Evolutionary conservation across 805 yeast species (phyloP).

Genomic region (Ogataea paraovalis): DNA sequence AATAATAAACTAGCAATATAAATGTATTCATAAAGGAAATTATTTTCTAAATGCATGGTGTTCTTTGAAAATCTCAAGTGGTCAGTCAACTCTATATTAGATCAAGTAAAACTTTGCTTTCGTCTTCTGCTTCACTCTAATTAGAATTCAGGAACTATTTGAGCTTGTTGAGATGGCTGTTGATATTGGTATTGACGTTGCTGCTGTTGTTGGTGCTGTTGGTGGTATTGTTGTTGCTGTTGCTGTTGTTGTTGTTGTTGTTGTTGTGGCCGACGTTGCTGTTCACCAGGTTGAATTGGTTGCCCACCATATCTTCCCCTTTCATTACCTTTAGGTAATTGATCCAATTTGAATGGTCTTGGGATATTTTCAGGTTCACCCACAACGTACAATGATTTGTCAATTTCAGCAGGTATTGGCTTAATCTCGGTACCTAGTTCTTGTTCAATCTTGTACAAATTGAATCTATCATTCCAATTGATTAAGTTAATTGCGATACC

Average conservation of each 20-base stretch:
- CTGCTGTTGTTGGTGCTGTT: not conserved
- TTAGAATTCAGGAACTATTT: conserved; percentile 12
- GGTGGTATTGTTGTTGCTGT: conserved; percentile 7
- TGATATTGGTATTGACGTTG: conserved; percentile 18
- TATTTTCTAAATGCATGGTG: not conserved
- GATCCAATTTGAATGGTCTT: conserved; percentile 78
- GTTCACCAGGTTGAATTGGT: conserved; percentile 27
- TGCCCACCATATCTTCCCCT: conserved; percentile 28
- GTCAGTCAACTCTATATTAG: not conserved
- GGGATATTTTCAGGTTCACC: conserved; percentile 74
- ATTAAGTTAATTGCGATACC: conserved; percentile 96
- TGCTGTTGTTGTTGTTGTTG: conserved; percentile 9
- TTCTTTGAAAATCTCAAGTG: not conserved
- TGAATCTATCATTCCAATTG: conserved; percentile 95
- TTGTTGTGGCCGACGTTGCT: conserved; percentile 13
- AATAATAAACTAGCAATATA: not conserved
- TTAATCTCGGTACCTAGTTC: conserved; percentile 96
- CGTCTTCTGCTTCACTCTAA: not conserved
- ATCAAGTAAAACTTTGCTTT: not conserved
- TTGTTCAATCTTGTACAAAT: conserved; percentile 90
- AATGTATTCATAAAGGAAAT: too few species aligned
- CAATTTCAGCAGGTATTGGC: conserved; percentile 94
- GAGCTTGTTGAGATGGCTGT: not conserved
- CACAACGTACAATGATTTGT: conserved; percentile 83
- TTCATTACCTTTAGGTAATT: conserved; percentile 33